A percentile compares a stretch with the other conserved stretches of the same genome.
These are phyloP conservation scores for Tolypocladium amazonense DNA, from an alignment of 2,329 filamentous ascomycete genomes.

Conservation along the genomic window DNA sequence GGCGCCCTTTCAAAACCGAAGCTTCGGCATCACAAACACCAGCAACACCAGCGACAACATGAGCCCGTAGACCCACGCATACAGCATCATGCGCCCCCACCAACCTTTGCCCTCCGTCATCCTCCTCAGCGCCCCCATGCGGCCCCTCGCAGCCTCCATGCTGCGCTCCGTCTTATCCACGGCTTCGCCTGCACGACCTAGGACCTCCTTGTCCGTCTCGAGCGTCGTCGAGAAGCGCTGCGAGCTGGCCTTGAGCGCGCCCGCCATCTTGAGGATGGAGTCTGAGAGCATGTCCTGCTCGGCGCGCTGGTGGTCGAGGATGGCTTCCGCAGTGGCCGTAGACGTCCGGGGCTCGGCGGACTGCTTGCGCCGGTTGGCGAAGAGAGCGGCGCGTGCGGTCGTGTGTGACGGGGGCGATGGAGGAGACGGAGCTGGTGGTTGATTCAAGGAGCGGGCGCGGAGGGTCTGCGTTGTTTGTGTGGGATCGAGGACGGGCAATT, in stretches of 20 bases:
- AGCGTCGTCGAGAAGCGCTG: constrained; percentile 61
- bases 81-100: constrained; percentile 76
- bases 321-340: constrained; percentile 52
- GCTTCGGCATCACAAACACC: constrained; percentile 79
- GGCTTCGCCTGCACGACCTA: constrained; percentile 60
- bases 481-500: constrained; percentile 3
- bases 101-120: constrained; percentile 86
- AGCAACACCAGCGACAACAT: constrained; percentile 70
- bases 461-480: constrained; percentile 24
- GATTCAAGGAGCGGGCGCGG: constrained; percentile 18
- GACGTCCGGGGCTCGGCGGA: constrained; percentile 25
- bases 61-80: constrained; percentile 71
- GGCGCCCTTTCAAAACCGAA: constrained; percentile 56
- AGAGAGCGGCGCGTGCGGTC: constrained; percentile 32
- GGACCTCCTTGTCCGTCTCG: constrained; percentile 59
- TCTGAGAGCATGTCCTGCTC: constrained; percentile 78
- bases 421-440: constrained; percentile 8
- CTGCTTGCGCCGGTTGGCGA: constrained; percentile 25
- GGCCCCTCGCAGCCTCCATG: constrained; percentile 64
- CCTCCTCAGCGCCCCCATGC: constrained; percentile 65
- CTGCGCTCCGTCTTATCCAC: constrained; percentile 66
- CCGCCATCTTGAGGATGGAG: constrained; percentile 72
- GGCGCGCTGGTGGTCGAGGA: constrained; percentile 64
- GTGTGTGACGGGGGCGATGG: constrained; percentile 17
- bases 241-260: constrained; percentile 65